These are phyloP conservation scores for Teratosphaeria zuluensis DNA, from an alignment of 2,329 filamentous ascomycete species.

Conservation along the genomic window DNA sequence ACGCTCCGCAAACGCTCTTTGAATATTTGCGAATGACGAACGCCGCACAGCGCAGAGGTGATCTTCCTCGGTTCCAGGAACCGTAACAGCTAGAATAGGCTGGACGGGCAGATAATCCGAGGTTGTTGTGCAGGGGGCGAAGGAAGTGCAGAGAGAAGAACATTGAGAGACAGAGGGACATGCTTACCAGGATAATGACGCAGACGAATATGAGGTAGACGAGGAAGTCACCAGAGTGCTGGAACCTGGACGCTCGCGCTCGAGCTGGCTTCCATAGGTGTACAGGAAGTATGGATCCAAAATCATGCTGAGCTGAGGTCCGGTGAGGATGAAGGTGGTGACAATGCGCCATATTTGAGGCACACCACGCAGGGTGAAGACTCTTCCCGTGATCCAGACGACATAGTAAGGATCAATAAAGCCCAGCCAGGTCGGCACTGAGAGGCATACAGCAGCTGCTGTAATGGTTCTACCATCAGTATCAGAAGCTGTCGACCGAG, in stretches of 20 bases:
- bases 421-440: constrained; percentile 50
- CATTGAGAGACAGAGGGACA: constrained; percentile 2
- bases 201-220: constrained; percentile 70
- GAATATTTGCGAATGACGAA: constrained; percentile 43
- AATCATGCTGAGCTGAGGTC: constrained; percentile 47
- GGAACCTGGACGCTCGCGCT: constrained; percentile 64
- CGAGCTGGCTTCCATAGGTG: constrained; percentile 65
- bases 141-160: constrained; percentile 14
- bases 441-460: constrained; percentile 53
- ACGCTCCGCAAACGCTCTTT: constrained; percentile 36
- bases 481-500: constrained; percentile 30
- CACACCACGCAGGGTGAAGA: constrained; percentile 43
- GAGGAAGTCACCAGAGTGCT: constrained; percentile 66
- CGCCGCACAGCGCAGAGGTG: constrained; percentile 40
- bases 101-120: constrained; percentile 51
- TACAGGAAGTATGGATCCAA: constrained; percentile 73
- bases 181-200: constrained; percentile 67
- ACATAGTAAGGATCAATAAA: constrained; percentile 45
- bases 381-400: constrained; percentile 41
- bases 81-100: constrained; percentile 41
- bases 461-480: constrained; percentile 56
- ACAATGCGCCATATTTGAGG: constrained; percentile 52
- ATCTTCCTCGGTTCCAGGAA: constrained; percentile 47
- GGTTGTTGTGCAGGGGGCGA: constrained; percentile 32
- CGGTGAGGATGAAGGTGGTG: constrained; percentile 51